Evolutionary conservation across 2,329 filamentous ascomycete species (phyloP).

Genomic region (Cercospora berteroae): DNA sequence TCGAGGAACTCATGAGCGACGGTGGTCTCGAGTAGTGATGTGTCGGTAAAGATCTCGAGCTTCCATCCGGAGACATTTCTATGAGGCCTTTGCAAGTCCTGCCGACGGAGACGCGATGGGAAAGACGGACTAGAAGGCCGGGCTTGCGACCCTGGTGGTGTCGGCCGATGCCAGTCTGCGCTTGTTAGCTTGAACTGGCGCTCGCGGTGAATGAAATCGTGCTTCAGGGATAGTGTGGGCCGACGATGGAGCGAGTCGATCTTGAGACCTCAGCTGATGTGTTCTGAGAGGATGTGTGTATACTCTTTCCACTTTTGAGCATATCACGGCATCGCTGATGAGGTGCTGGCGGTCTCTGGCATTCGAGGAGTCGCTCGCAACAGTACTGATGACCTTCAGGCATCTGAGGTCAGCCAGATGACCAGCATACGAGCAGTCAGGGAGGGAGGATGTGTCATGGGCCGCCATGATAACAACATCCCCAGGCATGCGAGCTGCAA

Average conservation of each 20-base stretch:
- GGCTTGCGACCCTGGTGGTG: background rate
- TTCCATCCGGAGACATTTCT: background rate
- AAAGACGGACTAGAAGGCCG: background rate
- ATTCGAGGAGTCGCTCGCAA: background rate
- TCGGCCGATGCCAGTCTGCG: background rate
- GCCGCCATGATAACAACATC: background rate
- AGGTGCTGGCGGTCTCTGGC: background rate
- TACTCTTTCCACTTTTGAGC: background rate
- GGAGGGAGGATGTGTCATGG: background rate
- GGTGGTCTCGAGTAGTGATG: background rate
- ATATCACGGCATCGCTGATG: background rate
- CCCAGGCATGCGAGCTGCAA: background rate
- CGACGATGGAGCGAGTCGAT: background rate
- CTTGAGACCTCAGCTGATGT: background rate
- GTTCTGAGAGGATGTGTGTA: background rate
- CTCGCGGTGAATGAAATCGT: background rate
- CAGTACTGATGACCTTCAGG: background rate
- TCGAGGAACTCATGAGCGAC: background rate
- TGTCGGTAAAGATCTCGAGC: background rate
- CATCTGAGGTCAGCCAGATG: background rate
- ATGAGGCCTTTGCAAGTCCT: background rate
- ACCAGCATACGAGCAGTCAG: background rate
- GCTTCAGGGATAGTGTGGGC: conserved; percentile 1
- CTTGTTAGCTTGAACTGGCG: background rate
- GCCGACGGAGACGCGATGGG: background rate